These are phyloP conservation scores for Casuarina equisetifolia DNA, from an alignment of 306 rosid genomes.

Conservation along the genomic window DNA sequence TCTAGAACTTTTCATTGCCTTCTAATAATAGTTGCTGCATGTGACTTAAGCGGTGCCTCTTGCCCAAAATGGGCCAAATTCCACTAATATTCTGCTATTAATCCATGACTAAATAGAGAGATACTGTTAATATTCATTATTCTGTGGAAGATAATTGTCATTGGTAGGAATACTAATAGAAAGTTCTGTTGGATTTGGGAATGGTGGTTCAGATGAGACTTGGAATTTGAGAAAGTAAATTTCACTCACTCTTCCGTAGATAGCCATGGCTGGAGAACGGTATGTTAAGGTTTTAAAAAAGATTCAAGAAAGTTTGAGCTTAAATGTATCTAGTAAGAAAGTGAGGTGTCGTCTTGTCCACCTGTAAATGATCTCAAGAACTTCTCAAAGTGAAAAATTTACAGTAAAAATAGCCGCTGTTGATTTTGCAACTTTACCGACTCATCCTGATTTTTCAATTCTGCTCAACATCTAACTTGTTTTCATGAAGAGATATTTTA, in stretches of 20 bases:
- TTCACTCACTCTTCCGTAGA: slow-evolving; percentile 8
- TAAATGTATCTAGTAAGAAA: neutral
- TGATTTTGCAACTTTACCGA: neutral
- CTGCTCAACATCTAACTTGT: neutral
- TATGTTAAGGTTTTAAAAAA: neutral
- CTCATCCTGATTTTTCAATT: neutral
- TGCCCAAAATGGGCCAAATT: neutral
- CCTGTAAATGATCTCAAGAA: neutral
- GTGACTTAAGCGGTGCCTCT: neutral
- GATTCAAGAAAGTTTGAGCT: neutral
- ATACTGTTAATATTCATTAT: neutral
- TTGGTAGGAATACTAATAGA: neutral
- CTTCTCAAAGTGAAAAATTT: neutral
- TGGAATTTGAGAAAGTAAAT: neutral
- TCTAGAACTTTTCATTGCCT: slow-evolving; percentile 10
- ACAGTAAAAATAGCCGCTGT: neutral
- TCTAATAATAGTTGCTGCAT: neutral
- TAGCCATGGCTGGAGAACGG: neutral
- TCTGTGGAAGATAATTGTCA: neutral
- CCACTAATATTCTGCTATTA: neutral
- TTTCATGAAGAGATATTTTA: neutral
- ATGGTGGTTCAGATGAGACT: neutral
- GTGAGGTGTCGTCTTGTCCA: neutral
- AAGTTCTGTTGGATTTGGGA: neutral
- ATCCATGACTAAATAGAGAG: neutral